A percentile compares a stretch with the other conserved stretches of the same genome.
Conservation (phyloP, 176 grass and related monocot genomes). For the Avena eriantha region DNA sequence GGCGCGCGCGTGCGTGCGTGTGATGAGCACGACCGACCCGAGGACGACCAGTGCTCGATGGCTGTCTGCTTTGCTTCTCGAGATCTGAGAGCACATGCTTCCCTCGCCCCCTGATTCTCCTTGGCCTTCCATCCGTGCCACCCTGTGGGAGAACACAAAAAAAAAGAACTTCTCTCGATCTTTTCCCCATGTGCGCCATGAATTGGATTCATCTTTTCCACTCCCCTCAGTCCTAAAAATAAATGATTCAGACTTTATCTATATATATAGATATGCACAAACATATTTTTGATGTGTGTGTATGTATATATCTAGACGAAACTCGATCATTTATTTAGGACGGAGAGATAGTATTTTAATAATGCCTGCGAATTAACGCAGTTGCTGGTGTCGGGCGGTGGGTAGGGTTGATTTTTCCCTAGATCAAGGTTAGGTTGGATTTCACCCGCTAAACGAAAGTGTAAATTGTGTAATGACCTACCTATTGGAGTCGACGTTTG, state of each 20-base stretch:
- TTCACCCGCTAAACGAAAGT: background rate
- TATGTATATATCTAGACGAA: no score
- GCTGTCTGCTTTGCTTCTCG: conserved; percentile 18
- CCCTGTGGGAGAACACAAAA: background rate
- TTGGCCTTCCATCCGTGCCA: background rate
- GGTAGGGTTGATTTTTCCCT: background rate
- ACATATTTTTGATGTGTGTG: no score
- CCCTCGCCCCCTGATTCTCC: background rate
- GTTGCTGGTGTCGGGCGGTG: conserved; percentile 17
- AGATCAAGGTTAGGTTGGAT: background rate
- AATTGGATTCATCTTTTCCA: background rate
- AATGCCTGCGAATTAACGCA: conserved; percentile 30
- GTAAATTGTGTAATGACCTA: background rate
- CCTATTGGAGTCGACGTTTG: no score
- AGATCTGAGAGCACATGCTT: conserved; percentile 44
- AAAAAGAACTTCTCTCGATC: background rate
- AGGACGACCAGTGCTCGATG: conserved; percentile 32
- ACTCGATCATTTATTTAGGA: no score
- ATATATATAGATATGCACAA: no score
- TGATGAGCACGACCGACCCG: conserved; percentile 21
- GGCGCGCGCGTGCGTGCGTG: background rate
- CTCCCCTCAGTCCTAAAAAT: no score
- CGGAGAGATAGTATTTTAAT: no score
- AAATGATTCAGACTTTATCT: no score
- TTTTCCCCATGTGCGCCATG: conserved; percentile 23